A percentile compares a stretch with the other conserved stretches of the same genome.
Conservation (phyloP, 2,329 filamentous ascomycete genomes). For the Penicillium sp. region DNA sequence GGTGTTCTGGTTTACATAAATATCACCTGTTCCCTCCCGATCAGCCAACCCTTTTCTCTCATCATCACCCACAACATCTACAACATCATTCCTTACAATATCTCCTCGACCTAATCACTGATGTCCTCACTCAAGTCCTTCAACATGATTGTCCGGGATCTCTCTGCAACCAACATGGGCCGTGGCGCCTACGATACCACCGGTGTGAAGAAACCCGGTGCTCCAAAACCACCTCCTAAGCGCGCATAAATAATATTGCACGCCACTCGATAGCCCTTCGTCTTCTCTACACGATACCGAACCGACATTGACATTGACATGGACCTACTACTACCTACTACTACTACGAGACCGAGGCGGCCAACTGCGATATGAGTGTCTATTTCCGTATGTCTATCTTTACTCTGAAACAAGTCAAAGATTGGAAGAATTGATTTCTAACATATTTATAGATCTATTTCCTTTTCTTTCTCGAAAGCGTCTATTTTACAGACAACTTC, state of each 20-base stretch:
- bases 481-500: not conserved
- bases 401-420: not conserved
- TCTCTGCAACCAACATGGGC: constrained; percentile 46
- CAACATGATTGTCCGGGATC: constrained; percentile 38
- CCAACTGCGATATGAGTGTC: not conserved
- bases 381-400: not conserved
- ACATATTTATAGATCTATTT: not conserved
- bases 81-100: not conserved
- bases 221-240: constrained; percentile 42
- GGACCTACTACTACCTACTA: not conserved
- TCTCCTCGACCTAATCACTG: not conserved
- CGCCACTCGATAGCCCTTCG: not conserved
- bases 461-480: not conserved
- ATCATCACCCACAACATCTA: not conserved
- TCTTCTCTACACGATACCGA: not conserved
- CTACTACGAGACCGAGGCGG: not conserved
- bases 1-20: constrained; percentile 2
- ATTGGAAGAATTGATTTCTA: not conserved
- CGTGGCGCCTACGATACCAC: constrained; percentile 52
- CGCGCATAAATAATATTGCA: constrained; percentile 17
- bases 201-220: constrained; percentile 47
- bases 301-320: too few relatives aligned
- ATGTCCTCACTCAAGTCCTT: constrained; percentile 23
- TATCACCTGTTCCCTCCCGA: not conserved
- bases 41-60: not conserved